Evolutionary conservation across 352 stramenopile species (phyloP).

Genomic region (Phytophthora pisi): DNA sequence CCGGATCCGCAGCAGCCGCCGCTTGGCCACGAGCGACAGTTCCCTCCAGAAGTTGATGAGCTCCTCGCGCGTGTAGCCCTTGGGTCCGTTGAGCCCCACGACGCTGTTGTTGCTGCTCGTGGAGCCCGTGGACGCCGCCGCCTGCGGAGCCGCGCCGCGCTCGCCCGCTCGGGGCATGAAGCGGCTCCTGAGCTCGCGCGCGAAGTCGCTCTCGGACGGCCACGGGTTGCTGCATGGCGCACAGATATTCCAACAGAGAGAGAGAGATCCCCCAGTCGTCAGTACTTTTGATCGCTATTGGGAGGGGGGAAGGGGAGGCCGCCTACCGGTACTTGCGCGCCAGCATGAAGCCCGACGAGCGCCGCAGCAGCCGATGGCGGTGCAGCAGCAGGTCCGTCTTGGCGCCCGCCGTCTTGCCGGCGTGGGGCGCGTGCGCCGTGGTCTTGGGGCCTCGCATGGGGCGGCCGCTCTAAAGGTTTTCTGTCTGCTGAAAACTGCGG

Average conservation of each 20-base stretch:
- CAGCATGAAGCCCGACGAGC: constrained; percentile 74
- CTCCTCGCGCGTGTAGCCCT: constrained; percentile 71
- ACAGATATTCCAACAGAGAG: constrained; percentile 10
- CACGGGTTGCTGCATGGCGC: constrained; percentile 33
- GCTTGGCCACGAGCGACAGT: constrained; percentile 65
- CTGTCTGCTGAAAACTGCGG: neutral
- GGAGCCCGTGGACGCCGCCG: constrained; percentile 22
- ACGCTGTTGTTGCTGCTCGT: constrained; percentile 36
- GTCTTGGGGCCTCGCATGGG: constrained; percentile 61
- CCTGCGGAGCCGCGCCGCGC: constrained; percentile 1
- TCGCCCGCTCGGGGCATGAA: constrained; percentile 16
- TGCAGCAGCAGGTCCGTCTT: constrained; percentile 59
- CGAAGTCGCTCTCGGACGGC: constrained; percentile 41
- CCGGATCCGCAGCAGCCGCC: constrained; percentile 71
- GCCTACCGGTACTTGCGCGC: constrained; percentile 70
- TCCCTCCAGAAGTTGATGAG: constrained; percentile 87
- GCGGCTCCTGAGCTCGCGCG: constrained; percentile 29
- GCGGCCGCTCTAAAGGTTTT: neutral
- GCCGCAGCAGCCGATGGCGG: constrained; percentile 63
- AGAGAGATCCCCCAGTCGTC: neutral
- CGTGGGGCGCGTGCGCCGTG: constrained; percentile 16
- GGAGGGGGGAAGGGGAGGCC: neutral
- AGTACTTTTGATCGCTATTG: constrained; percentile 7
- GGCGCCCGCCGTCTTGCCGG: constrained; percentile 36
- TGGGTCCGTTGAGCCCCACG: constrained; percentile 39